Percentiles rank a stretch among this genome's conserved stretches.
Evolutionary conservation across 257 asterid species (phyloP).

Genomic region (Salvia rosmarinus): DNA sequence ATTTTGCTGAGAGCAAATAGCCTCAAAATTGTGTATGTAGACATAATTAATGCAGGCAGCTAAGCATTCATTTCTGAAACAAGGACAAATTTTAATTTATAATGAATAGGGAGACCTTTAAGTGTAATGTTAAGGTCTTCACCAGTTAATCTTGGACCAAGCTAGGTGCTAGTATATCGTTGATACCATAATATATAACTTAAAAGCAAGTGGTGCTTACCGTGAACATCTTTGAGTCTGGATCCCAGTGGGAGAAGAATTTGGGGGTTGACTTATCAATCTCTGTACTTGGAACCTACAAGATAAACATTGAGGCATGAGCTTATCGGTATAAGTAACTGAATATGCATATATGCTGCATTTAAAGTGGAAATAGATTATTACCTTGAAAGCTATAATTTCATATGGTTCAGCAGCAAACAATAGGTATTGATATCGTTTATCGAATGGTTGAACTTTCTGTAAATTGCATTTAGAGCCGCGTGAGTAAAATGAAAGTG

Average conservation of each 20-base stretch:
- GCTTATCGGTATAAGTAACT: constrained; percentile 15
- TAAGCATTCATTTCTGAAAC: not conserved
- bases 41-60: not conserved
- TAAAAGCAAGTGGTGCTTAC: constrained; percentile 40
- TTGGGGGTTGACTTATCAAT: constrained; percentile 96
- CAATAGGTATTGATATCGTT: constrained; percentile 82
- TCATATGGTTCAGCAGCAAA: constrained; percentile 99
- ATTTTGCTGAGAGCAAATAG: not conserved
- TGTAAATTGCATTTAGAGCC: constrained; percentile 38
- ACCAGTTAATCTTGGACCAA: constrained; percentile 13
- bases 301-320: constrained; percentile 4
- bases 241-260: constrained; percentile 98
- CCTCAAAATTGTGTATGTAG: not conserved
- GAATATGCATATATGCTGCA: constrained; percentile 6
- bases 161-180: constrained; percentile 4
- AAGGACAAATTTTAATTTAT: not conserved
- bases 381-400: constrained; percentile 86
- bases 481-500: constrained; percentile 4
- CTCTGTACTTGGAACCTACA: constrained; percentile 93
- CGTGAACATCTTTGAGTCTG: constrained; percentile 97
- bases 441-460: constrained; percentile 84
- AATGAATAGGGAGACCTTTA: constrained; percentile 9
- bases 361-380: constrained; percentile 2
- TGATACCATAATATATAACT: not conserved
- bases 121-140: not conserved